phyloP scores from a whole-genome alignment of 2,329 filamentous ascomycete genomes.

The Colletotrichum sp. region DNA sequence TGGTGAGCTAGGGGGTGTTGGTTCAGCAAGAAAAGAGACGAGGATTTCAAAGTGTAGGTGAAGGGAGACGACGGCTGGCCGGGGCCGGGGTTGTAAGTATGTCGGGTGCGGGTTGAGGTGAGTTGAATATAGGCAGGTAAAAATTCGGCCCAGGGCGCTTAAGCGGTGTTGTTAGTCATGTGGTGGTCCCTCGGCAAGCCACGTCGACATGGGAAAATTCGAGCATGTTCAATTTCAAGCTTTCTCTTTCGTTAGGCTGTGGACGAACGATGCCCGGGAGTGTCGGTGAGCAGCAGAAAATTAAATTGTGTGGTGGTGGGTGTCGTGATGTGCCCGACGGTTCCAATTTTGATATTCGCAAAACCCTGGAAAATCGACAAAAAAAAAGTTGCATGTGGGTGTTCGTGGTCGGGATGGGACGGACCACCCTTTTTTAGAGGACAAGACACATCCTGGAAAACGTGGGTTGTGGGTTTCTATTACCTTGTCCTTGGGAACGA shows the following conservation, averaged over 20 bases:
- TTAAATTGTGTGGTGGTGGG: neutral
- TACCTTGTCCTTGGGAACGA: neutral
- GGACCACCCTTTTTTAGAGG: neutral
- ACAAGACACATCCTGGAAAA: neutral
- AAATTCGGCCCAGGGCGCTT: neutral
- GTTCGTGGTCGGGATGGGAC: neutral
- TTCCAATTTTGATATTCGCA: neutral
- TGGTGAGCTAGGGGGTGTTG: neutral
- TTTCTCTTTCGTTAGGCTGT: neutral
- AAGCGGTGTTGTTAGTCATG: neutral
- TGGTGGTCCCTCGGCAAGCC: neutral
- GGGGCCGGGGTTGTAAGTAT: neutral
- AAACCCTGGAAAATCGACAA: neutral
- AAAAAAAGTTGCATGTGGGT: neutral
- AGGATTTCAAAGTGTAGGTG: neutral
- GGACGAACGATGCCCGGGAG: neutral
- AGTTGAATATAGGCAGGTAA: neutral
- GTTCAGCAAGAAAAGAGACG: neutral
- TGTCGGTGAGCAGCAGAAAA: neutral
- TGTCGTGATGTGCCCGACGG: neutral
- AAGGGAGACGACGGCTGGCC: neutral
- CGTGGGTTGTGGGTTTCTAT: slow-evolving; percentile 16
- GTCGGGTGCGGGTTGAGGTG: neutral
- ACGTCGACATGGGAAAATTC: neutral
- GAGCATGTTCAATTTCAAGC: neutral